Percentiles rank a stretch among this genome's conserved stretches.
phyloP scores from a whole-genome alignment of 371 early-diverging fungal species.

The Lichtheimia ramosa region DNA sequence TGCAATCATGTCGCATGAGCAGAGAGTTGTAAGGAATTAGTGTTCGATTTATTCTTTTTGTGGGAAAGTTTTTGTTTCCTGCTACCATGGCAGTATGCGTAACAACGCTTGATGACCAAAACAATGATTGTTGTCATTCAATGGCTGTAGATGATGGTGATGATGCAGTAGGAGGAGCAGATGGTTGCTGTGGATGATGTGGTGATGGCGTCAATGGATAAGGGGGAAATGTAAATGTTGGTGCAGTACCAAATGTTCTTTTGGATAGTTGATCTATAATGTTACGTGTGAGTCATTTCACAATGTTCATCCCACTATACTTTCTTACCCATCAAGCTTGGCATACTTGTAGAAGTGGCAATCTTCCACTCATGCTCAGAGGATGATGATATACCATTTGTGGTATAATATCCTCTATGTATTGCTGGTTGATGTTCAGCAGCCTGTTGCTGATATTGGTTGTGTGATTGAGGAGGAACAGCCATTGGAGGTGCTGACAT shows the following conservation, averaged over 20 bases:
- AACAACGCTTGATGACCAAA: no score
- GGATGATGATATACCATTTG: not conserved
- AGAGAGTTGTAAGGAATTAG: no score
- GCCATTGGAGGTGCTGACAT: not conserved
- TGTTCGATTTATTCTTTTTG: no score
- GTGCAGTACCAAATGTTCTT: slow-evolving; percentile 21
- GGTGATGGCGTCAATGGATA: slow-evolving; percentile 18
- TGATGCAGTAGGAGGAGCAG: not conserved
- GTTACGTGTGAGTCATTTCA: not conserved
- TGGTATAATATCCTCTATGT: not conserved
- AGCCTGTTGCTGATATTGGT: not conserved
- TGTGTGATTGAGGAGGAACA: not conserved
- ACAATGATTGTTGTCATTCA: not conserved
- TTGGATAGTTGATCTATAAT: slow-evolving; percentile 27
- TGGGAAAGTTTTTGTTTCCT: no score
- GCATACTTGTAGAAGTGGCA: slow-evolving; percentile 23
- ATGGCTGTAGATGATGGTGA: not conserved
- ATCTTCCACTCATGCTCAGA: slow-evolving; percentile 21
- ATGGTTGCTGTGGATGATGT: not conserved
- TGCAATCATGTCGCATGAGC: no score
- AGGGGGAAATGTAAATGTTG: slow-evolving; percentile 19
- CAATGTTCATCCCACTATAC: not conserved
- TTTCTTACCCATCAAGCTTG: slow-evolving; percentile 43
- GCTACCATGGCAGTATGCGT: no score
- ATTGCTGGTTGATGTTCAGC: not conserved